These are phyloP conservation scores for Acarospora socialis DNA, from an alignment of 2,329 filamentous ascomycete genomes.

Conservation along the genomic window DNA sequence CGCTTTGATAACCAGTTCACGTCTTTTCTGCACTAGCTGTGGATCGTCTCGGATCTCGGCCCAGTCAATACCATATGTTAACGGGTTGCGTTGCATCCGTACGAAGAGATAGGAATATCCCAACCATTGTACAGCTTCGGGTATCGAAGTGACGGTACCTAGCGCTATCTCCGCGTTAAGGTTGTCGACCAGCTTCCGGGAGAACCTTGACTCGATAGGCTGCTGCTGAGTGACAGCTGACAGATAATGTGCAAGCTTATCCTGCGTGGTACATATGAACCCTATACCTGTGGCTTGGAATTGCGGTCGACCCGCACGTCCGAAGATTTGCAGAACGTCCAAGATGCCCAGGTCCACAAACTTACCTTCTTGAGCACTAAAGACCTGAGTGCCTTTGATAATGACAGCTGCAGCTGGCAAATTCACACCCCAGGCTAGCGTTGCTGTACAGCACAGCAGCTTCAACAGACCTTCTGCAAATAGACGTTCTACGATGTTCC, in stretches of 20 bases:
- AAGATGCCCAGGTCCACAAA: constrained; percentile 93
- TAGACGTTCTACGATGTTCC: constrained; percentile 87
- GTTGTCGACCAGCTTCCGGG: constrained; percentile 86
- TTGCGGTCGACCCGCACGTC: constrained; percentile 91
- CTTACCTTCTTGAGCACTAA: constrained; percentile 91
- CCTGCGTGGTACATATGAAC: constrained; percentile 94
- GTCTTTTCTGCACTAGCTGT: constrained; percentile 67
- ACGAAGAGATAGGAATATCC: constrained; percentile 97
- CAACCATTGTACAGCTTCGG: constrained; percentile 91
- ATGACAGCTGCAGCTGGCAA: constrained; percentile 90
- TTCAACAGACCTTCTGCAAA: constrained; percentile 89
- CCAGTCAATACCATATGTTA: constrained; percentile 92
- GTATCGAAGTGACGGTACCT: constrained; percentile 86
- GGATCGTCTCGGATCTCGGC: constrained; percentile 79
- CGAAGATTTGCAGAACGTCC: constrained; percentile 95
- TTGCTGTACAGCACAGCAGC: constrained; percentile 95
- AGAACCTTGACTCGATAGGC: constrained; percentile 95
- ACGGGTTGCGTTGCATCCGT: constrained; percentile 82
- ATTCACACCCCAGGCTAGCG: constrained; percentile 96
- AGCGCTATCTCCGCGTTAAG: constrained; percentile 88
- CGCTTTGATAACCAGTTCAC: constrained; percentile 76
- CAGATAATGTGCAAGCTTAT: constrained; percentile 82
- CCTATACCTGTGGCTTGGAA: constrained; percentile 97
- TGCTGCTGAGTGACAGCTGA: constrained; percentile 89
- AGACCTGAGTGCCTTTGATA: constrained; percentile 96